Evolutionary conservation across 1,284 basidiomycete genomes (phyloP), one percentile per base, ranked within the genome.

Genomic region (Trametes sp.): DNA sequence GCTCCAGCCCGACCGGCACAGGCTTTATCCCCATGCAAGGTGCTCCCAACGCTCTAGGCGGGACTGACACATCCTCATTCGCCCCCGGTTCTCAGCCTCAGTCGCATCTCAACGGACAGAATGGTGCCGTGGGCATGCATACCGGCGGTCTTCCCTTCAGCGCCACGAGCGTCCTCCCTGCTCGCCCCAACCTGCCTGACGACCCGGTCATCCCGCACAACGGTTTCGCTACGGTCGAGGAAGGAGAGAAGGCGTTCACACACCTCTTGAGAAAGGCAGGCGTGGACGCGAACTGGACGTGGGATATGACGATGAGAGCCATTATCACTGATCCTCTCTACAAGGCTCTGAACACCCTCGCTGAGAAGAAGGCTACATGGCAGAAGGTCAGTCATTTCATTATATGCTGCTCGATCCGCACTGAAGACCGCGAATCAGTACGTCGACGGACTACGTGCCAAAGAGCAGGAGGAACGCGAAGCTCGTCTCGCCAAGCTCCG

Each of bases 261-360:
- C 91, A 93, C 77, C 82, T 99, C 56, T 80, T 99, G 66, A 87
- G 89, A 70, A 92, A 94, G 74, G 93, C 94, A 54, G 92, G 93
- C 24, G 90, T 99, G 52, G 93, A 95, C 78, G 88, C 92, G 51
- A 89, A 85, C 68, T 98, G 94, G 93, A 96, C 95, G 23, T 99
- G 98, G 98, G 98, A 99, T 76, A 89, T 94, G 78, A 96, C 96
- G 51, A 98, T 99, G 93, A 87, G 97, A 72, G 92, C 93, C 70
- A 95, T 98, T 76, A 96, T 99, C 78, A 98, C 96, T 69, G 97
- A 99, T 80, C 96, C 98, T 41, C 80, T 98, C 68, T 99, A 98
- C 81, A 98, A 96, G 80, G 92, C 95, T 53, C 82, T 99, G 64
- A 94, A 94, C 74, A 94, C 93, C 49, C 83, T 98, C 54, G 93